Percentiles rank a stretch among this genome's conserved stretches.
Evolutionary conservation across 371 early-diverging fungal genomes (phyloP).

Genomic region (Mucor mucedo): DNA sequence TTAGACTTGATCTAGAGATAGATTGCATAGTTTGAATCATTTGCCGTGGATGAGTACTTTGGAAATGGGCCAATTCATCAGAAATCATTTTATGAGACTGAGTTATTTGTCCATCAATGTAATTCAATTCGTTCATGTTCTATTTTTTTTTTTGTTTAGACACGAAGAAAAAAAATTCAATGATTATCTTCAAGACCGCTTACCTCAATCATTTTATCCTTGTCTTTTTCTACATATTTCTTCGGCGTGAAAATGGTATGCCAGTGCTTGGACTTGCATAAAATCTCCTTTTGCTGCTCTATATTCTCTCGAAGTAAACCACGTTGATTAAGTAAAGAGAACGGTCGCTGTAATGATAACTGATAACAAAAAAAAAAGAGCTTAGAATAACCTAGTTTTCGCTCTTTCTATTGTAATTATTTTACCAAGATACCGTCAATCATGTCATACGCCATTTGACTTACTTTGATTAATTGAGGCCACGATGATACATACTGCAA

Average conservation of each 20-base stretch:
- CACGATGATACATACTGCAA: constrained; percentile 22
- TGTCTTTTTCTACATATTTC: constrained; percentile 31
- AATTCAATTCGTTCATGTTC: constrained; percentile 43
- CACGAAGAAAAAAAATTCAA: background rate
- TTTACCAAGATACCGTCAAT: constrained; percentile 46
- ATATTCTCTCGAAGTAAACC: constrained; percentile 26
- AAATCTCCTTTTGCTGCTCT: constrained; percentile 41
- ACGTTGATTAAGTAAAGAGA: constrained; percentile 31
- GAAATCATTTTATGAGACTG: constrained; percentile 51
- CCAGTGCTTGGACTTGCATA: constrained; percentile 38
- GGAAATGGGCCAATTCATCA: constrained; percentile 54
- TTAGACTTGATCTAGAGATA: constrained; percentile 18
- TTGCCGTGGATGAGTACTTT: constrained; percentile 36
- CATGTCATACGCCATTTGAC: constrained; percentile 29
- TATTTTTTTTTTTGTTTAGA: constrained; percentile 2
- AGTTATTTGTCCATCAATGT: constrained; percentile 40
- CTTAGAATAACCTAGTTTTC: background rate
- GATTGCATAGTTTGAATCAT: constrained; percentile 24
- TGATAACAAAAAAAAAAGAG: constrained; percentile 10
- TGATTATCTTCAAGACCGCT: background rate
- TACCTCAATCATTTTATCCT: constrained; percentile 44
- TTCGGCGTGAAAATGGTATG: constrained; percentile 39
- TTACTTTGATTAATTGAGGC: constrained; percentile 19
- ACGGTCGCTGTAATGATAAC: constrained; percentile 44
- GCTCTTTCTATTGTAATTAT: background rate